phyloP scores from a whole-genome alignment of 225 moss, liverwort and hornwort genomes.

The Asterella californica region DNA sequence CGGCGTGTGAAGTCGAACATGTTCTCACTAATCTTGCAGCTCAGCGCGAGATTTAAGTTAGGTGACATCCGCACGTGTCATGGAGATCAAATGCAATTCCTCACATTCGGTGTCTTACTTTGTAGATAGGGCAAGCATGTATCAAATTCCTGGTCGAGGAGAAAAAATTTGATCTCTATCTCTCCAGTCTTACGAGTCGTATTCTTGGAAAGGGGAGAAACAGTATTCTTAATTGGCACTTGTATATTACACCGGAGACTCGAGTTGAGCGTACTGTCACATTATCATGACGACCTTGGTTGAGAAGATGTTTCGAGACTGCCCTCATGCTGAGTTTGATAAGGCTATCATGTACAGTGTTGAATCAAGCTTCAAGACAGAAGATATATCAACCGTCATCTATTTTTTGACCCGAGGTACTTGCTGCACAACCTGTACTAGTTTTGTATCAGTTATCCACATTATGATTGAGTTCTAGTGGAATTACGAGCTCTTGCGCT shows the following conservation, averaged over 20 bases:
- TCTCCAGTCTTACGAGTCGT: not conserved
- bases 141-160: not conserved
- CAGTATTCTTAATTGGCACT: not conserved
- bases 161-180: not conserved
- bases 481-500: not conserved
- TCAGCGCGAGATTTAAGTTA: not conserved
- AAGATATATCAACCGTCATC: not conserved
- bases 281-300: not conserved
- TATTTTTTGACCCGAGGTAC: not conserved
- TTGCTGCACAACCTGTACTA: not conserved
- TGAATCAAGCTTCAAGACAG: conserved; percentile 3
- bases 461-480: not conserved
- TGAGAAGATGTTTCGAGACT: not conserved
- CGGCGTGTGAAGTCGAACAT: not conserved
- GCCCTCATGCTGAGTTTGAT: not conserved
- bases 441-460: not conserved
- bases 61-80: not conserved
- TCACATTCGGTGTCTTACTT: conserved; percentile 2
- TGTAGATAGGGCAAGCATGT: conserved; percentile 13
- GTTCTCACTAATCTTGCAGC: not conserved
- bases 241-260: conserved; percentile 8
- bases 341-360: conserved; percentile 3
- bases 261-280: not conserved
- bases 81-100: not conserved
- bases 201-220: not conserved